Conservation (phyloP, 2,329 filamentous ascomycete species). For the Daldinia sp. region DNA sequence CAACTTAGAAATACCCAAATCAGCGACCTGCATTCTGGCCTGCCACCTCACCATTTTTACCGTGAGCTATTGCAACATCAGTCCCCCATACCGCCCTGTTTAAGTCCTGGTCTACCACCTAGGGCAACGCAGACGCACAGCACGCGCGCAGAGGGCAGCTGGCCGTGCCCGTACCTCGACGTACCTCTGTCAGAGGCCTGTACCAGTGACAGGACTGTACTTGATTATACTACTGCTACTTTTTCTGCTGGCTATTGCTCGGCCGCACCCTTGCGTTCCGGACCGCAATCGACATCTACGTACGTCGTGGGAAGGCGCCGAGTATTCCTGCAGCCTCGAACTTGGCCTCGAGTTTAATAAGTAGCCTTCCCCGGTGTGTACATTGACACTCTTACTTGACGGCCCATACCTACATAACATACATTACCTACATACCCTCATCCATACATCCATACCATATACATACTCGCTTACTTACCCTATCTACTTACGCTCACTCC, state of each 20-base stretch:
- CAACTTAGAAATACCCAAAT: constrained; percentile 55
- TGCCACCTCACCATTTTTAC: constrained; percentile 61
- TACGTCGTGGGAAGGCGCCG: constrained; percentile 48
- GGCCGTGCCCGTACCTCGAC: constrained; percentile 50
- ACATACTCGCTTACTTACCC: constrained; percentile 13
- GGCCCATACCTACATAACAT: constrained; percentile 21
- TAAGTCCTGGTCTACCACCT: constrained; percentile 49
- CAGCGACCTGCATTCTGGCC: constrained; percentile 60
- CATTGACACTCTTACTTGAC: constrained; percentile 32
- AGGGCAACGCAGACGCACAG: constrained; percentile 46
- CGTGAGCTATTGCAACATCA: constrained; percentile 57
- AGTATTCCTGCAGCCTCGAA: constrained; percentile 50
- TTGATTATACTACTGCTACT: constrained; percentile 41
- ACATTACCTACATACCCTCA: constrained; percentile 14
- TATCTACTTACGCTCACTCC: constrained; percentile 18
- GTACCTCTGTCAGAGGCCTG: constrained; percentile 50
- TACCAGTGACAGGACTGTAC: constrained; percentile 53
- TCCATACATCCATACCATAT: background rate
- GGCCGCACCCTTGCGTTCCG: constrained; percentile 49
- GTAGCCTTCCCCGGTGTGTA: constrained; percentile 46
- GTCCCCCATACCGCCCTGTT: constrained; percentile 55
- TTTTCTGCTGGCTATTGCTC: constrained; percentile 27
- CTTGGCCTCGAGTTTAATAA: constrained; percentile 48
- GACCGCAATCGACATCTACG: constrained; percentile 48
- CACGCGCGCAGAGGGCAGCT: constrained; percentile 42